Conservation (phyloP, 345 rosid genomes). For the Geranium rotundifolium region DNA sequence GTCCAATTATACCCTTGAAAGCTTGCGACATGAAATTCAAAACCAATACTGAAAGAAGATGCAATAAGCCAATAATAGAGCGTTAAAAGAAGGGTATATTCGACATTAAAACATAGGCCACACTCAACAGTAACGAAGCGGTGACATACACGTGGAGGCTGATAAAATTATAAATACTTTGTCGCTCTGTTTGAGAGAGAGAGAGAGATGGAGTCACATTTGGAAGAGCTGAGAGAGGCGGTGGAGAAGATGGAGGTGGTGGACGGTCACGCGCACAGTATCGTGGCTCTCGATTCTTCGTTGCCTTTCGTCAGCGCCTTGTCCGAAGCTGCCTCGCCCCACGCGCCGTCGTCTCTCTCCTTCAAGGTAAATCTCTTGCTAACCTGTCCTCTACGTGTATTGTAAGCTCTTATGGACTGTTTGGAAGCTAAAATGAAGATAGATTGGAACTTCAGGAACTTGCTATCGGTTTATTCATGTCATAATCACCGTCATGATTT, state of each 20-base stretch:
- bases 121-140: too few relatives aligned
- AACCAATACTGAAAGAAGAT: too few relatives aligned
- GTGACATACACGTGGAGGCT: too few relatives aligned
- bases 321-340: slow-evolving; percentile 77
- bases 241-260: slow-evolving; percentile 49
- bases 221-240: slow-evolving; percentile 38
- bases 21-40: too few relatives aligned
- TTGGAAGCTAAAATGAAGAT: neutral
- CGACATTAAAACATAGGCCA: too few relatives aligned
- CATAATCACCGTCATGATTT: too few relatives aligned
- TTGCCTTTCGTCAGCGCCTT: slow-evolving; percentile 53
- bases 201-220: slow-evolving; percentile 29
- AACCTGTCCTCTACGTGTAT: neutral
- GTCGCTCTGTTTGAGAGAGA: too few relatives aligned
- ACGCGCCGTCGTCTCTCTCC: slow-evolving; percentile 58
- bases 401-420: neutral
- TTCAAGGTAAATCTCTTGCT: slow-evolving; percentile 43
- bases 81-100: too few relatives aligned
- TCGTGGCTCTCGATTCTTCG: slow-evolving; percentile 58
- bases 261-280: slow-evolving; percentile 79
- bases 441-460: neutral
- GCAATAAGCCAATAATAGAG: too few relatives aligned
- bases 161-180: too few relatives aligned
- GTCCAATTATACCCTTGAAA: too few relatives aligned
- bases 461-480: too few relatives aligned